These are phyloP conservation scores for Populus pruinosa DNA, from an alignment of 345 rosid genomes.

Conservation along the genomic window DNA sequence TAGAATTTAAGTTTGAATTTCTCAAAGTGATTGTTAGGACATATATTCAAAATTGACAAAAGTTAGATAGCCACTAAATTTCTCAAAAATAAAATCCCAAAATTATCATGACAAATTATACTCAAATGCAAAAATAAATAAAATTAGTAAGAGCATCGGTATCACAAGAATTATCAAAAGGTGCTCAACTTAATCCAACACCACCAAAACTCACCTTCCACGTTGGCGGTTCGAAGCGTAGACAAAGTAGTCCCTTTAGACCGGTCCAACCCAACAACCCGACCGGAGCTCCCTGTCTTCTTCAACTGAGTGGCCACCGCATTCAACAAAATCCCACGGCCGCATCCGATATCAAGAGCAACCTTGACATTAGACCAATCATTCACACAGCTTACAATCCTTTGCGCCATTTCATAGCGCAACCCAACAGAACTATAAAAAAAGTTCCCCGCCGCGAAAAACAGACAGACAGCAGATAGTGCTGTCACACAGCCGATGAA, in stretches of 20 bases:
- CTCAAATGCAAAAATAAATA: neutral
- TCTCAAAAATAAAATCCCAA: neutral
- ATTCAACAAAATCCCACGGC: conserved; percentile 84
- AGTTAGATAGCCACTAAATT: neutral
- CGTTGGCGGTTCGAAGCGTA: conserved; percentile 81
- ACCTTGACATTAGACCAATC: conserved; percentile 91
- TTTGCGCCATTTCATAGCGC: conserved; percentile 81
- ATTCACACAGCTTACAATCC: conserved; percentile 70
- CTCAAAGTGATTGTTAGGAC: neutral
- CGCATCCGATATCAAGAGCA: conserved; percentile 92
- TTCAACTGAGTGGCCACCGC: conserved; percentile 93
- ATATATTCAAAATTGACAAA: neutral
- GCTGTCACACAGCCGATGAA: conserved; percentile 70
- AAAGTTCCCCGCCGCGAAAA: conserved; percentile 77
- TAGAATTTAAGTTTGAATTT: neutral
- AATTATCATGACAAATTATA: neutral
- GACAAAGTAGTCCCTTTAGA: conserved; percentile 72
- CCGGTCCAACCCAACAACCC: conserved; percentile 88
- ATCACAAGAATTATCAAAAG: neutral
- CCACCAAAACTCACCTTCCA: conserved; percentile 57
- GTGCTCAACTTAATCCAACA: neutral
- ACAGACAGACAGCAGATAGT: conserved; percentile 65
- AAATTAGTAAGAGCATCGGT: neutral
- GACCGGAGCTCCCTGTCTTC: conserved; percentile 90
- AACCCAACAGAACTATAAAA: conserved; percentile 79